Base-by-base conservation (phyloP, 2,329 filamentous ascomycete genomes). In the Fusarium sp. region DNA sequence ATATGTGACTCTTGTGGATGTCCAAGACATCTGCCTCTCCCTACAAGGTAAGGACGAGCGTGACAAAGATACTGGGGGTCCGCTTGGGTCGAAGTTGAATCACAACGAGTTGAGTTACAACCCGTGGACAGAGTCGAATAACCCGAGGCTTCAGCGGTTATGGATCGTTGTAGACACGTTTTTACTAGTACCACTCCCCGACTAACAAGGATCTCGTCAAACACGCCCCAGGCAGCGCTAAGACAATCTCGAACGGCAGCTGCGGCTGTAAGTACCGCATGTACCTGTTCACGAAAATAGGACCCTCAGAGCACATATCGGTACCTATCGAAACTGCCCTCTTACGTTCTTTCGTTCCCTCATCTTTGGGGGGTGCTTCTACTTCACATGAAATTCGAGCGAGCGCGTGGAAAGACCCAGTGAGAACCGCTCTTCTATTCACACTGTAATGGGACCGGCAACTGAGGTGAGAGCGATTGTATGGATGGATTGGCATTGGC, bases 181-280 rank as follows among this genome's bases (percentile, higher is more conserved):
- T 59, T 30, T 30, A 9, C 25, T 34, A 32, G 6, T 8, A 16
- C 55, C 59, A 71, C 68, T 30, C 68, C 64, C 50, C 8, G 25
- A 29, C 40, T 20, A 49, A 32, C 56, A 29, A 38, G 30, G 30
- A 43, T 20, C 12, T 38, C 32, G 30, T 29, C 8, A 15, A 7
- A 10, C 34, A 60, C 63, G 5, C 68, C 63, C 52, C 22, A 27
- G 57, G 51, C 49, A 56, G 34, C 47, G 32, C 54, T 43, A 45
- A 47, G 29, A 59, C 29, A 16, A 43, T 43, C 42, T 56, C 54
- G 44, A 29, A 63, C 61, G 65, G 55, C 52, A 63, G 60, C 61
- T 75, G 73, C 73, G 73, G 73, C 72, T 75, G 70, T 72, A 73
- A 66, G 73, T 75, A 75, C 73, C 69, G 49, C 46, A 75, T 59